Base-by-base conservation (phyloP, 1,284 basidiomycete species). In the Stygiomarasmius scandens region DNA sequence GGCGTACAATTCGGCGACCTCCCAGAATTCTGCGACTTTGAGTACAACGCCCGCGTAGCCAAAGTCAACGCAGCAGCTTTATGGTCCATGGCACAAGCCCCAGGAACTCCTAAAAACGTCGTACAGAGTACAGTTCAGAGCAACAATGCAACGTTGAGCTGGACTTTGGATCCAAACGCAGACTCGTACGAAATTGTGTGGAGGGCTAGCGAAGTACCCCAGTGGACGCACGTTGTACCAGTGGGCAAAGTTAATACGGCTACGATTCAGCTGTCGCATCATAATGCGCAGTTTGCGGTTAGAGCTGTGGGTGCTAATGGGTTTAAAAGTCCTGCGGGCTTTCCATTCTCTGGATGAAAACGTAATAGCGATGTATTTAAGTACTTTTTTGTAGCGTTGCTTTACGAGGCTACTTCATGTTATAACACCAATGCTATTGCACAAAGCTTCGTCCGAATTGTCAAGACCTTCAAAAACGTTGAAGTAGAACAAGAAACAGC, bases 1-100 rank as follows among this genome's bases (percentile, higher is more conserved):
- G 80, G 80, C 3, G 64, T 76, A 20, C 81, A 83, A 65, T 83
- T 81, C 62, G 82, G 82, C 22, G 81, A 83, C 67, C 75, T 83
- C 32, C 64, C 69, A 52, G 75, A 83, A 61, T 83, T 82, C 62
- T 74, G 74, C 65, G 81, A 84, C 69, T 77, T 82, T 54, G 73
- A 80, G 36, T 83, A 77, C 65, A 77, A 71, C 54, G 69, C 76
- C 19, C 76, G 79, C 22, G 80, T 82, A 19, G 80, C 75, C 4
- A 75, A 71, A 53, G 81, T 83, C 41, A 83, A 83, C 61, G 78
- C 74, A 4, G 81, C 80, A 1, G 75, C 75, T 12, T 58, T 83
- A 12, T 84, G 81, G 81, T 81, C 80, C 12, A 70, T 84, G 29
- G 81, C 81, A 5, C 74, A 81, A 55, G 81, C 80, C 1, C 81